Base-by-base conservation (phyloP, 2,329 filamentous ascomycete species). In the Fusarium equiseti region DNA sequence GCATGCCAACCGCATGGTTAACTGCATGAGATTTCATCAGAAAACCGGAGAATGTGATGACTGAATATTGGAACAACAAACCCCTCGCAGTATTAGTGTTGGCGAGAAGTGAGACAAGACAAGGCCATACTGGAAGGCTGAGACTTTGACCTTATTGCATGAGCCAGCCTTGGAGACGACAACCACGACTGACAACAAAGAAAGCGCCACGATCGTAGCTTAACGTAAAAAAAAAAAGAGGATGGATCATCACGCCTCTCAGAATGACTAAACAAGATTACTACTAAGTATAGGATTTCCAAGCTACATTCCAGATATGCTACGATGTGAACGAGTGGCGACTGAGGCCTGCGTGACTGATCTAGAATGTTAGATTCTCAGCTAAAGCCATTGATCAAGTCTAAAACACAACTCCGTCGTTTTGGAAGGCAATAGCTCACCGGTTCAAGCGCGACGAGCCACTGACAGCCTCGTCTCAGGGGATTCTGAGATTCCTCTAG, bases 381-480 rank as follows among this genome's bases (percentile, higher is more conserved):
- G 20, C 11, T 29, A 38, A 51, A 58, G 22, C 16, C 26, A 29
- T 58, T 27, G 49, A 55, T 38, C 29, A 42, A 51, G 45, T 13
- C 31, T 24, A 32, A 26, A 29, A 49, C 20, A 44, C 26, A n/a
- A 54, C 48, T 54, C 46, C 31, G 43, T 22, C 22, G 38, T 48
- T 56, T 57, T 42, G 44, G 49, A 20, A 54, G 40, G 38, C 32
- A 24, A 56, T 40, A 27, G 52, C 50, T 43, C 53, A 52, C 40
- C 52, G 31, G 56, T 49, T 45, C 65, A 57, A 66, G 58, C 62
- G 67, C 65, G 70, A 66, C 69, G 63, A 67, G 64, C 62, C 58
- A 66, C 44, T 45, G 52, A 56, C 50, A 51, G 53, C 62, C 55
- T 57, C 68, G 71, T 74, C 73, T 73, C 68, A 72, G 72, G 72